Base-by-base conservation (phyloP, 2,329 filamentous ascomycete genomes). In the Didymella exigua region DNA sequence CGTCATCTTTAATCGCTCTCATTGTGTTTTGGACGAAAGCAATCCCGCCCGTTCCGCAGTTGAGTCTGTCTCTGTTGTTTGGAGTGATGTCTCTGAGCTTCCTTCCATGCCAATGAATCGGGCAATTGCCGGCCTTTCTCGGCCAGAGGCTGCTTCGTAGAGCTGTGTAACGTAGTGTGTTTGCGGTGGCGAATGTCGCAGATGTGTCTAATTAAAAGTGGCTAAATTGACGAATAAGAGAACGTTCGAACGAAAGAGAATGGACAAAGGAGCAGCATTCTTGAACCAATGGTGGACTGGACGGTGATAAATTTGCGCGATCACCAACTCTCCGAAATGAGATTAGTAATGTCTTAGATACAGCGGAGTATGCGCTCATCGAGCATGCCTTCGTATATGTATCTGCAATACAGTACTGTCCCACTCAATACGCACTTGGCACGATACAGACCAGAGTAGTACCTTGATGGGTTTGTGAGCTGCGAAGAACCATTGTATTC, bases 51-150 rank as follows among this genome's bases (percentile, higher is more conserved):
- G 6, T 30, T 21, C 13, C 40, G 37, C 30, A 31, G 18, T 19
- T 31, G 7, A 26, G 10, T 10, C 8, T 60, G 54, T 58, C 42
- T 62, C 42, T 53, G 46, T 42, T 38, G 49, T 46, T 51, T 40
- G 29, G 33, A 16, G 49, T 37, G 30, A 21, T 54, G 59, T 62
- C 40, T 62, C 51, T 54, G 53, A 49, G 4, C 23, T 31, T 46
- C 41, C 36, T 45, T 43, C 18, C 42, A 9, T 11, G 10, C 24
- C 23, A 16, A 42, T 43, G 59, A 31, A 54, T 49, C 11, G 5
- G 21, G 56, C 5, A 34, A 51, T 45, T 38, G 34, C 19, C 14
- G 23, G 21, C 18, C 5, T 10, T 14, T 5, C 26, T 49, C 19
- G 40, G 23, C 45, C 14, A 23, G 24, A 34, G 21, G 40, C 40